phyloP scores from a whole-genome alignment of 225 moss, liverwort and hornwort species.

The Antitrichia curtipendula region DNA sequence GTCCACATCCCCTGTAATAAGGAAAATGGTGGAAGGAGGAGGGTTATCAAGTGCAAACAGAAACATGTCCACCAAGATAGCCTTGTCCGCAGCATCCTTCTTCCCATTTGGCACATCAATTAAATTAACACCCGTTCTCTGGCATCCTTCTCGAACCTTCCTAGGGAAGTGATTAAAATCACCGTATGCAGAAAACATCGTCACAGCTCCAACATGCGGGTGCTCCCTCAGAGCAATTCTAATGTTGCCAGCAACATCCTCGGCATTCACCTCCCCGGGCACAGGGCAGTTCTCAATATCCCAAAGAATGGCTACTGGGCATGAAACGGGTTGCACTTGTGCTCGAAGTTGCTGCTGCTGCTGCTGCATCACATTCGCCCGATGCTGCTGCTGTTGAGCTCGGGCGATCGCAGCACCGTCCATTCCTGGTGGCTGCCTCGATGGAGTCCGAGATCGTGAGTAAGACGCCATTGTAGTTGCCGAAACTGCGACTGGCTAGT shows the following conservation, averaged over 20 bases:
- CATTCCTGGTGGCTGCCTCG: constrained; percentile 29
- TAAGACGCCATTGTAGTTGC: constrained; percentile 29
- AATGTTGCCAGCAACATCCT: constrained; percentile 86
- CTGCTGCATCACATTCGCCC: constrained; percentile 28
- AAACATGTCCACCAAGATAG: constrained; percentile 90
- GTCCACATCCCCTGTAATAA: constrained; percentile 92
- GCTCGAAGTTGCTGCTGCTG: constrained; percentile 50
- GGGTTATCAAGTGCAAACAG: constrained; percentile 84
- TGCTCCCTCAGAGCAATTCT: constrained; percentile 69
- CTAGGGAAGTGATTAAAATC: constrained; percentile 80
- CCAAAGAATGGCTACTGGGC: constrained; percentile 88
- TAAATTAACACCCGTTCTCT: constrained; percentile 86
- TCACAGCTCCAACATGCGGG: constrained; percentile 73
- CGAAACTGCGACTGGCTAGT: background rate
- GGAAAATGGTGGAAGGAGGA: constrained; percentile 78
- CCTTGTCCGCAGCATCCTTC: constrained; percentile 95
- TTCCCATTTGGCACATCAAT: constrained; percentile 92
- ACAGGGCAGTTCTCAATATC: constrained; percentile 99
- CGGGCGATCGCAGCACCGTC: constrained; percentile 29
- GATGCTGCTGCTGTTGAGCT: constrained; percentile 45
- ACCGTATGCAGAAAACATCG: constrained; percentile 90
- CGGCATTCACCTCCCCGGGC: constrained; percentile 79
- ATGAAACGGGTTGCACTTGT: constrained; percentile 9
- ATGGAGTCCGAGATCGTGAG: constrained; percentile 35
- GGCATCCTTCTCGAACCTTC: constrained; percentile 91